phyloP scores from a whole-genome alignment of 805 yeast species.

The Starmerella gropengiesseri region DNA sequence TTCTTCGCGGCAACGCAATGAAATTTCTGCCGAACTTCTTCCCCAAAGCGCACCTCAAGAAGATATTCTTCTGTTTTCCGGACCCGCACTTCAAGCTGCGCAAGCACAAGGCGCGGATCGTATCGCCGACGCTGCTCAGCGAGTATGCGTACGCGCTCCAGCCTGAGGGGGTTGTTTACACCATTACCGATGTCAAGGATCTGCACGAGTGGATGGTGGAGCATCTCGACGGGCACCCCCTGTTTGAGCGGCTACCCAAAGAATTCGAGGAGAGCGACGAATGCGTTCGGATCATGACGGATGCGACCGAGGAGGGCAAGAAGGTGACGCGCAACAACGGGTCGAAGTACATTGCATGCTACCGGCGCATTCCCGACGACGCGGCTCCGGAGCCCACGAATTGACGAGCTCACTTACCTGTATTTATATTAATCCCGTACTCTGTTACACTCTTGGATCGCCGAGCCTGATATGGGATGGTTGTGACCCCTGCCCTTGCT shows the following conservation, averaged over 20 bases:
- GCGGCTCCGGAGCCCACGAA: no score
- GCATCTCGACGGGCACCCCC: conserved; percentile 82
- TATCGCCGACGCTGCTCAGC: conserved; percentile 75
- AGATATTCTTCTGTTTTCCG: conserved; percentile 98
- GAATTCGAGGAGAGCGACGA: conserved; percentile 73
- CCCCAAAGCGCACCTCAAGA: conserved; percentile 64
- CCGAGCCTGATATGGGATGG: no score
- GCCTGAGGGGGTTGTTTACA: conserved; percentile 81
- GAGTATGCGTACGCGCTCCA: conserved; percentile 86
- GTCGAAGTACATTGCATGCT: conserved; percentile 78
- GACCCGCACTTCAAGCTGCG: conserved; percentile 97
- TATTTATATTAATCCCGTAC: no score
- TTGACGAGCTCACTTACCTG: no score
- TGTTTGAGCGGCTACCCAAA: conserved; percentile 66
- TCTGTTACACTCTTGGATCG: no score
- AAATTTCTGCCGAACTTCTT: conserved; percentile 93
- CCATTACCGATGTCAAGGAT: conserved; percentile 92
- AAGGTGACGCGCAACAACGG: conserved; percentile 90
- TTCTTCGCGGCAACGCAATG: conserved; percentile 93
- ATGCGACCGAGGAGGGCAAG: conserved; percentile 96
- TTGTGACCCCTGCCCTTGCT: no score
- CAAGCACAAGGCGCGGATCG: conserved; percentile 93
- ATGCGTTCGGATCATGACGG: conserved; percentile 79
- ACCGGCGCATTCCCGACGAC: conserved; percentile 24
- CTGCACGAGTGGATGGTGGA: conserved; percentile 92